Evolutionary conservation across 768 basidiomycete species (phyloP).

Genomic region (Trametes coccinea): DNA sequence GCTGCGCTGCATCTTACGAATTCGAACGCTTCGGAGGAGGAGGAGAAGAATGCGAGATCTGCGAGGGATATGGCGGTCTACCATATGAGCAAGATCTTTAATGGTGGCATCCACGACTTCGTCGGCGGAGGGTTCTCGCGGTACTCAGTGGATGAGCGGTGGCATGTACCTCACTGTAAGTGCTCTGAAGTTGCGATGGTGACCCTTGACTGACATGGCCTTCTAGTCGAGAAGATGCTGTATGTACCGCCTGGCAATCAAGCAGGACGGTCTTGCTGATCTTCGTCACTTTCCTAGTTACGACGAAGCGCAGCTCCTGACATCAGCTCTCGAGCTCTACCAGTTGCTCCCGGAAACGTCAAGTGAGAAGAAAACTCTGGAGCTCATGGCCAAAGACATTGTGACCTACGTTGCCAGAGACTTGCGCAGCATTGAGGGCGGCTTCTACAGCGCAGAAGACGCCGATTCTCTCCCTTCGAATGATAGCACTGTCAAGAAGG

Average conservation of each 20-base stretch:
- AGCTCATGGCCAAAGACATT: constrained; percentile 36
- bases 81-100: constrained; percentile 28
- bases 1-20: constrained; percentile 18
- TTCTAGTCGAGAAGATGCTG: constrained; percentile 39
- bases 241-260: background rate
- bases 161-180: constrained; percentile 43
- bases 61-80: constrained; percentile 28
- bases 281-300: constrained; percentile 24
- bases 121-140: constrained; percentile 42
- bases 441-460: constrained; percentile 43
- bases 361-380: constrained; percentile 11
- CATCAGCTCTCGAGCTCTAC: constrained; percentile 25
- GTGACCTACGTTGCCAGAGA: constrained; percentile 37
- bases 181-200: background rate
- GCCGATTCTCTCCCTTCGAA: constrained; percentile 38
- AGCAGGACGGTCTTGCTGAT: too few species aligned
- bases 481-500: constrained; percentile 32
- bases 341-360: constrained; percentile 21
- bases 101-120: constrained; percentile 42
- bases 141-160: constrained; percentile 42
- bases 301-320: constrained; percentile 41
- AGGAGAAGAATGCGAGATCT: constrained; percentile 10
- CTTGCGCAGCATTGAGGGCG: constrained; percentile 36
- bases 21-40: background rate
- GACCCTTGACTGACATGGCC: too few species aligned